Evolutionary conservation across 768 basidiomycete genomes (phyloP).

Genomic region (Tulasnella sp.): DNA sequence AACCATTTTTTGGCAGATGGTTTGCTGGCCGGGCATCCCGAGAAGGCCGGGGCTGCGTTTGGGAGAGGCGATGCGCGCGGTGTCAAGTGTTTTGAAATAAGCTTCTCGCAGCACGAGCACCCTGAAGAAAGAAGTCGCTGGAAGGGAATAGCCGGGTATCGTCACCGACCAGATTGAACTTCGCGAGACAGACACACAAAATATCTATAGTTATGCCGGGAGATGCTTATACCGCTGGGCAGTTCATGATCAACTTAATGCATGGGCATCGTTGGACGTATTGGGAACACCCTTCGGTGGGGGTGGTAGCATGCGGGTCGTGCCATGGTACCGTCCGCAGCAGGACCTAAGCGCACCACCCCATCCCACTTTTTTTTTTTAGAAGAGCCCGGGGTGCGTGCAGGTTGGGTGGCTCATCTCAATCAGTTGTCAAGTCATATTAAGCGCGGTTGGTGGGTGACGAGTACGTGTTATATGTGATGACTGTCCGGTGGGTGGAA

Average conservation of each 20-base stretch:
- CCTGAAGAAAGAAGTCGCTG: background rate
- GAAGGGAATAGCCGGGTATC: constrained; percentile 1
- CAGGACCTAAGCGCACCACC: constrained; percentile 1
- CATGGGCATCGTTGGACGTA: background rate
- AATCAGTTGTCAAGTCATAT: background rate
- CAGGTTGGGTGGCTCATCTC: background rate
- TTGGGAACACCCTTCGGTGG: background rate
- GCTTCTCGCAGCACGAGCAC: background rate
- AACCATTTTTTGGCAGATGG: background rate
- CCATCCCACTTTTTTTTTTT: background rate
- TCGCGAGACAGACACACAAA: constrained; percentile 3
- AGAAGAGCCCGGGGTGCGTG: background rate
- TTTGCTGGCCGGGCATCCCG: background rate
- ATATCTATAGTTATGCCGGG: background rate
- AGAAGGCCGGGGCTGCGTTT: background rate
- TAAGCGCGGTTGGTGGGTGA: background rate
- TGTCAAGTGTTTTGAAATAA: background rate
- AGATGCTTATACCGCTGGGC: no score
- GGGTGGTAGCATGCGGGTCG: background rate
- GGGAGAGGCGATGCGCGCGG: background rate
- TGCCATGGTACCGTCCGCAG: background rate
- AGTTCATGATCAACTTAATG: no score
- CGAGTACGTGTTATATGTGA: background rate
- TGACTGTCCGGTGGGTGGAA: background rate
- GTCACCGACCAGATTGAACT: background rate